A percentile compares a stretch with the other conserved stretches of the same genome.
Evolutionary conservation across 352 stramenopile species (phyloP).

Genomic region (Halophytophthora polymorphica): DNA sequence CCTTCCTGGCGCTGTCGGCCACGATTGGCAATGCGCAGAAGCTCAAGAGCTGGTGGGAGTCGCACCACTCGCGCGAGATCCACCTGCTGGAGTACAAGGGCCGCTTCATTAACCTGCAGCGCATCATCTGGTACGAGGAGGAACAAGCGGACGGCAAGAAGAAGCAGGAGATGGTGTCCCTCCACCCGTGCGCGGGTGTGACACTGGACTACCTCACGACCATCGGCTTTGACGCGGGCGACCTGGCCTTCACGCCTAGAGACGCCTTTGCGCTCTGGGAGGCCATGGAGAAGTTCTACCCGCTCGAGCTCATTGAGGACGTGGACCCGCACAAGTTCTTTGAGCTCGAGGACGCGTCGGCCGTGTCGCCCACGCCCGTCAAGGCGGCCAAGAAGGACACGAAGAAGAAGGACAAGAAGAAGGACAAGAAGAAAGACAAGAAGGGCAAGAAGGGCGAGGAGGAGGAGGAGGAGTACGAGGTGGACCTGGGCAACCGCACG

Average conservation of each 20-base stretch:
- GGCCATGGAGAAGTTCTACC: constrained; percentile 77
- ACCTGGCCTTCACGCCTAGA: constrained; percentile 94
- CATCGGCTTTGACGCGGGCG: constrained; percentile 75
- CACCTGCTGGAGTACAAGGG: constrained; percentile 95
- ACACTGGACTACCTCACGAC: constrained; percentile 84
- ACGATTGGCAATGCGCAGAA: constrained; percentile 97
- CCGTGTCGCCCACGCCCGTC: constrained; percentile 5
- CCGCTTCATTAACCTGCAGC: constrained; percentile 98
- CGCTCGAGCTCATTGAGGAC: constrained; percentile 81
- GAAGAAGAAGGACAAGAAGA: constrained; percentile 47
- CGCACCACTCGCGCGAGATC: constrained; percentile 83
- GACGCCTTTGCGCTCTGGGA: constrained; percentile 97
- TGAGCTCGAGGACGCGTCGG: constrained; percentile 40
- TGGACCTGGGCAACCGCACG: constrained; percentile 69
- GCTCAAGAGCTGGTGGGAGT: constrained; percentile 94
- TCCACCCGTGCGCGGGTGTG: constrained; percentile 83
- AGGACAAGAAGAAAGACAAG: constrained; percentile 68
- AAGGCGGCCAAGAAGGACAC: constrained; percentile 47
- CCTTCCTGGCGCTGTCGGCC: constrained; percentile 96
- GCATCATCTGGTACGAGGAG: constrained; percentile 92
- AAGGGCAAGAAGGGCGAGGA: constrained; percentile 64
- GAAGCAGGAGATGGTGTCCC: constrained; percentile 67
- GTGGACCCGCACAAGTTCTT: constrained; percentile 96
- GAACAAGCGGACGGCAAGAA: constrained; percentile 26
- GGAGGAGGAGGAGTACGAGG: constrained; percentile 55